Evolutionary conservation across 495 filamentous ascomycete genomes (phyloP).

Genomic region (Amniculicola lignicola): DNA sequence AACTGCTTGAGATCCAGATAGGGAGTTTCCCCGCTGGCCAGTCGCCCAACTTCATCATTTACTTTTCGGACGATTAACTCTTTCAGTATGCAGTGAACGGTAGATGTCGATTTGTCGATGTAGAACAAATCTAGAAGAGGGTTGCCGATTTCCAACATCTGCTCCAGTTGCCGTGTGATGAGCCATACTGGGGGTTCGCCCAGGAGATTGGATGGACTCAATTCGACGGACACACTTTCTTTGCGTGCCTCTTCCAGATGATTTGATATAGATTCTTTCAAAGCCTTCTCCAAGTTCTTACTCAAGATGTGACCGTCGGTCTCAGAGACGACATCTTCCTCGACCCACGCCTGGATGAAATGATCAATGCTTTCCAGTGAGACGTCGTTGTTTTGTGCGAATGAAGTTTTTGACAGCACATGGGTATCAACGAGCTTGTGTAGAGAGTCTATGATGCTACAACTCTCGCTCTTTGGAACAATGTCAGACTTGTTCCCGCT

Average conservation of each 20-base stretch:
- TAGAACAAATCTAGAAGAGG: neutral
- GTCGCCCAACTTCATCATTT: constrained; percentile 9
- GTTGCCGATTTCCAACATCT: neutral
- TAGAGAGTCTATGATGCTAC: neutral
- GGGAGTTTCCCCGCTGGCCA: constrained; percentile 9
- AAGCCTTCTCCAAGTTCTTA: neutral
- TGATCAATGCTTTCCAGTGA: constrained; percentile 12
- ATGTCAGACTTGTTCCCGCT: constrained; percentile 10
- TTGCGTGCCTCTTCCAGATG: neutral
- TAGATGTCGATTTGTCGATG: neutral
- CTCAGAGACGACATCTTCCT: neutral
- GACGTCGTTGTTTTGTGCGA: constrained; percentile 20
- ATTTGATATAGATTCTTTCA: neutral
- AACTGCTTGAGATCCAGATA: constrained; percentile 9
- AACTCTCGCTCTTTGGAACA: constrained; percentile 12
- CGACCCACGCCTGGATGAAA: neutral
- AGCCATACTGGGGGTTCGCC: constrained; percentile 12
- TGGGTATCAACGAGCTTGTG: neutral
- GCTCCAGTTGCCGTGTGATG: neutral
- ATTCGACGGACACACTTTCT: neutral
- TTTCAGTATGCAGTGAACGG: constrained; percentile 12
- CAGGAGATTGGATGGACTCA: neutral
- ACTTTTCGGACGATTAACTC: neutral
- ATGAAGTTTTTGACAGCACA: constrained; percentile 5
- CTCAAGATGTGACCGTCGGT: constrained; percentile 2